Percentiles rank a stretch among this genome's conserved stretches.
phyloP scores from a whole-genome alignment of 768 basidiomycete species.

The Macrolepiota albuminosa region DNA sequence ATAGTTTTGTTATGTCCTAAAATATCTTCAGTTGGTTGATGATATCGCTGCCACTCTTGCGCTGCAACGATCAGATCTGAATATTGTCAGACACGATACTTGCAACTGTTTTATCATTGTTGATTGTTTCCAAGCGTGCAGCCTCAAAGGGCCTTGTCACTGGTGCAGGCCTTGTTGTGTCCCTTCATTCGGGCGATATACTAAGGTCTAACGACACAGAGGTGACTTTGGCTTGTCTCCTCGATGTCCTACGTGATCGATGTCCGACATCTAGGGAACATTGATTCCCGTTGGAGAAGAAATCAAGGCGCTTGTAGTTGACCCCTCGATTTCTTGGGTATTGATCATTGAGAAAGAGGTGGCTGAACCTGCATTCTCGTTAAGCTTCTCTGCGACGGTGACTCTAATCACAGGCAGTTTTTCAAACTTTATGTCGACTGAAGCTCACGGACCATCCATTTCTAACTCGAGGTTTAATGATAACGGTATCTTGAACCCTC shows the following conservation, averaged over 20 bases:
- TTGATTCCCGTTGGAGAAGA: constrained; percentile 77
- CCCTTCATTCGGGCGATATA: constrained; percentile 49
- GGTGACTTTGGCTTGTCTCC: constrained; percentile 28
- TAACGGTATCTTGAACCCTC: constrained; percentile 52
- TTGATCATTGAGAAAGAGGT: constrained; percentile 95
- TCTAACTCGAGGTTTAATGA: constrained; percentile 60
- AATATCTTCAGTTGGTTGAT: constrained; percentile 64
- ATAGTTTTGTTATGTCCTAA: not conserved
- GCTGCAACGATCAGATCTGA: constrained; percentile 69
- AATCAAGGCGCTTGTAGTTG: constrained; percentile 56
- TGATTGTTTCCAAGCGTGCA: constrained; percentile 54
- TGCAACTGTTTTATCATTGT: not conserved
- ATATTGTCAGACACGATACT: constrained; percentile 51
- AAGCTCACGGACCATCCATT: constrained; percentile 43
- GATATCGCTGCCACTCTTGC: constrained; percentile 83
- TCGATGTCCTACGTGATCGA: not conserved
- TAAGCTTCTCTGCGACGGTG: not conserved
- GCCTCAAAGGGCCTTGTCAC: constrained; percentile 86
- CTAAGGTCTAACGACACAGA: constrained; percentile 54
- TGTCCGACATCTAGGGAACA: constrained; percentile 43
- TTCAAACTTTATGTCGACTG: constrained; percentile 73
- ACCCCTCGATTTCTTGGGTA: constrained; percentile 64
- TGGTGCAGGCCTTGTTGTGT: constrained; percentile 57
- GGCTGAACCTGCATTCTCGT: constrained; percentile 6
- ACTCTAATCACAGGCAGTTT: constrained; percentile 70